Evolutionary conservation across 352 stramenopile genomes (phyloP), one percentile per base, ranked within the genome.

Genomic region (Phytopythium mirpurense): DNA sequence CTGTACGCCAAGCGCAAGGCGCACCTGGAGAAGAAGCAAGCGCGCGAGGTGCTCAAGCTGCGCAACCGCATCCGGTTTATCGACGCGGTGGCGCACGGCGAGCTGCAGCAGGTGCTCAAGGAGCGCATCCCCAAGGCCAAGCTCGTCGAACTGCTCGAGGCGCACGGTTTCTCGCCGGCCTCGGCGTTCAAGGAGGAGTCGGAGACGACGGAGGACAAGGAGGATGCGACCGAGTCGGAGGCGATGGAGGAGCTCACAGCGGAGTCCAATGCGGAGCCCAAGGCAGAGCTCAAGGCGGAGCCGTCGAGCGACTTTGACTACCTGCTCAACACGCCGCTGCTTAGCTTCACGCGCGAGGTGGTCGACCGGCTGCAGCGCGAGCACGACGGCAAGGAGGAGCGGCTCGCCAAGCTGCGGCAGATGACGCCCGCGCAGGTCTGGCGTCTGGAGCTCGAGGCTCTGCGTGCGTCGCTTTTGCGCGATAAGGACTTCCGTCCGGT

Each of bases 61-160:
- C 67, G 78, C 43, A 98, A 98, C 73, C 97, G 98, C 64, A 97
- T 98, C 45, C 90, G 95, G 5, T 99, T 99, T 65, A 88, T 99
- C 47, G 73, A 98, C 51, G 85, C 96, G 47, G 96, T 99, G 6
- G 94, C 96, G n/a, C 76, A 86, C 24, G 96, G 94, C 7, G 73
- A 90, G 31, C 68, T 99, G 26, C 67, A 98, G 49, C 85, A 98
- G 26, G 88, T 92, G n/a, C 51, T 92, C n/a, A 82, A 72, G 34
- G 69, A 88, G 49, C 77, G 78, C 10, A 78, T 87, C 24, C 75
- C 82, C 5, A 92, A 92, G 56, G 51, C 62, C 2, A 52, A 79
- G 51, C 59, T 92, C 4, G 63, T 89, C 38, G 51, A 67, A 38
- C 44, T 92, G 37, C 64, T 92, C 23, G 56, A 73, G 42, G 37